A percentile compares a stretch with the other conserved stretches of the same genome.
phyloP scores from a whole-genome alignment of 2,329 filamentous ascomycete species.

The Arachnomyces sp. region DNA sequence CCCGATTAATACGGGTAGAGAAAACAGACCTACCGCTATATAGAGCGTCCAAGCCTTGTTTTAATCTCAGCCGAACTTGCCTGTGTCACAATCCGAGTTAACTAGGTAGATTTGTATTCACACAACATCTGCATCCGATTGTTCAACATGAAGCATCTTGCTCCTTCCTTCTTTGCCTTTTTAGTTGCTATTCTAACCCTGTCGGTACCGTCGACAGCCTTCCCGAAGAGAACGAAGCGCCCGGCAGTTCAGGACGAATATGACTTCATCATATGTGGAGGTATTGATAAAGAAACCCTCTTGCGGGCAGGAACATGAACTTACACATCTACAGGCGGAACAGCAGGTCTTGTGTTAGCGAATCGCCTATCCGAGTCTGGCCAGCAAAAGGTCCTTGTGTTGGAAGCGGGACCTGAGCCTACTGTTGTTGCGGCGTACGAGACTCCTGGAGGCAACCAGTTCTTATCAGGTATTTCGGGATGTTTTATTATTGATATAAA shows the following conservation, averaged over 20 bases:
- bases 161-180: no score
- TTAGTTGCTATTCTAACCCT: no score
- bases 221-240: no score
- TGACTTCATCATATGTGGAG: slow-evolving; percentile 16
- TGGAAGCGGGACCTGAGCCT: slow-evolving; percentile 17
- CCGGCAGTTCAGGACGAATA: slow-evolving; percentile 3
- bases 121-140: no score
- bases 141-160: no score
- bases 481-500: not conserved
- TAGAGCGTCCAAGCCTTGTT: no score
- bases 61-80: no score
- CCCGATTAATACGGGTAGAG: no score
- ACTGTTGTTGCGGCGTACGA: slow-evolving; percentile 20
- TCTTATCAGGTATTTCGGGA: slow-evolving; percentile 15
- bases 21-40: no score
- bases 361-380: slow-evolving; percentile 16
- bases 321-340: slow-evolving; percentile 15
- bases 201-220: no score
- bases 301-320: not conserved
- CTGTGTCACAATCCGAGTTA: no score
- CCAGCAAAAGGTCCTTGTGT: slow-evolving; percentile 10
- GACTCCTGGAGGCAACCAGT: slow-evolving; percentile 22
- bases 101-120: no score
- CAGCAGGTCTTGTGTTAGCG: slow-evolving; percentile 18
- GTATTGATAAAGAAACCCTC: slow-evolving; percentile 2